Percentiles rank a stretch among this genome's conserved stretches.
phyloP scores from a whole-genome alignment of 2,329 filamentous ascomycete genomes.

The Nannizzia gypsea region DNA sequence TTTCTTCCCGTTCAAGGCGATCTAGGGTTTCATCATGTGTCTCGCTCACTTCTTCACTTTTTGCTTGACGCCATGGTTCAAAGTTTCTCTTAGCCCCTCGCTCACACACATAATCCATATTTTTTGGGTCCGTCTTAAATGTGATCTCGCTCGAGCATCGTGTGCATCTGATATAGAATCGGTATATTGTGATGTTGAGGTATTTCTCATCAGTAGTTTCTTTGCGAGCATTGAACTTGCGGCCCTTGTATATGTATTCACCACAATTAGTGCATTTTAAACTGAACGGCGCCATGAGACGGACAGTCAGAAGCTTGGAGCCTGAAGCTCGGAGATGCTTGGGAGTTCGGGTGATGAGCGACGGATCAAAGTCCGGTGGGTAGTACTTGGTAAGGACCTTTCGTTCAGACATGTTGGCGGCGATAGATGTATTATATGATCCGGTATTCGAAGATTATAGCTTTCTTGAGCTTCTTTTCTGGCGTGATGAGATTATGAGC shows the following conservation, averaged over 20 bases:
- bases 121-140: constrained; percentile 89
- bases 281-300: constrained; percentile 78
- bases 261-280: constrained; percentile 59
- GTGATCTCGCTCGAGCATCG: constrained; percentile 77
- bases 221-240: constrained; percentile 93
- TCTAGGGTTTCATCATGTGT: constrained; percentile 81
- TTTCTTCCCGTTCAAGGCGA: constrained; percentile 54
- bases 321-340: constrained; percentile 47
- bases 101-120: constrained; percentile 72
- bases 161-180: constrained; percentile 86
- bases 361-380: constrained; percentile 60
- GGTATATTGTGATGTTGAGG: constrained; percentile 72
- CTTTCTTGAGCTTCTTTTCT: not conserved
- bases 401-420: constrained; percentile 60
- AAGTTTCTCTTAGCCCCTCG: constrained; percentile 83
- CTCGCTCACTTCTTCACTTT: constrained; percentile 50
- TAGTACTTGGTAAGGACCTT: constrained; percentile 55
- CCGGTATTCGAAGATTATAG: not conserved
- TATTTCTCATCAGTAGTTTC: constrained; percentile 88
- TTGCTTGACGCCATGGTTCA: constrained; percentile 71
- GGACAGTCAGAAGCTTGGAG: constrained; percentile 72
- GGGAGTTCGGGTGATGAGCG: constrained; percentile 57
- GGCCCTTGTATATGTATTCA: constrained; percentile 83
- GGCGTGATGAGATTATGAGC: not conserved
- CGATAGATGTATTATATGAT: not conserved